Conservation (phyloP, 2,329 filamentous ascomycete genomes). For the Nakataea oryzae region DNA sequence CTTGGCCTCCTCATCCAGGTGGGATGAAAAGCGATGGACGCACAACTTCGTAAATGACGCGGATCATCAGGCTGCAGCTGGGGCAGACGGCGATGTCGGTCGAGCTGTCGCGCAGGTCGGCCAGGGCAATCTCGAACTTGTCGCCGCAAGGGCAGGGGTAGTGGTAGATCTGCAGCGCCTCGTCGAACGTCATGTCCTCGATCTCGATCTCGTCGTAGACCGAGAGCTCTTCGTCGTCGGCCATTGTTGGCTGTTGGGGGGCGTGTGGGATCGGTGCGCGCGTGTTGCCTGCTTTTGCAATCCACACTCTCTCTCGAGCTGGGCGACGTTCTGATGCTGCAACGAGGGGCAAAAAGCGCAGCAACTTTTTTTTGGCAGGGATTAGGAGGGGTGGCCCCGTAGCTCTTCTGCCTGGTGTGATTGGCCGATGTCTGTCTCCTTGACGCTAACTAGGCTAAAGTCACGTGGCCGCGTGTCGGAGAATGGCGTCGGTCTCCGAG, state of each 20-base stretch:
- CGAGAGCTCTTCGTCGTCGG: conserved; percentile 52
- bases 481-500: not conserved
- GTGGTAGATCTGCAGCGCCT: conserved; percentile 75
- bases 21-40: conserved; percentile 15
- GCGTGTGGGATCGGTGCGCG: too few species aligned
- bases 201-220: conserved; percentile 98
- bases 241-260: conserved; percentile 28
- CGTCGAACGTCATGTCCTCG: conserved; percentile 93
- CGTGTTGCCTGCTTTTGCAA: too few species aligned
- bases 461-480: not conserved
- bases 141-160: conserved; percentile 97
- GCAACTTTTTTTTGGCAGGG: too few species aligned
- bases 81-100: conserved; percentile 90
- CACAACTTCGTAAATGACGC: conserved; percentile 84
- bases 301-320: too few species aligned
- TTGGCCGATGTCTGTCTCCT: too few species aligned
- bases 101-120: conserved; percentile 76
- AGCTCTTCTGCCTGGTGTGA: too few species aligned
- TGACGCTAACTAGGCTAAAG: too few species aligned
- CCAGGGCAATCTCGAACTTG: conserved; percentile 81
- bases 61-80: conserved; percentile 93
- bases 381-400: not conserved
- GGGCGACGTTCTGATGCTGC: not conserved
- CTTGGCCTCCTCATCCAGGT: not conserved
- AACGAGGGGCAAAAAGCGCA: not conserved